Evolutionary conservation across 169 alveolate genomes (phyloP).

Genomic region (Eimeria praecox): DNA sequence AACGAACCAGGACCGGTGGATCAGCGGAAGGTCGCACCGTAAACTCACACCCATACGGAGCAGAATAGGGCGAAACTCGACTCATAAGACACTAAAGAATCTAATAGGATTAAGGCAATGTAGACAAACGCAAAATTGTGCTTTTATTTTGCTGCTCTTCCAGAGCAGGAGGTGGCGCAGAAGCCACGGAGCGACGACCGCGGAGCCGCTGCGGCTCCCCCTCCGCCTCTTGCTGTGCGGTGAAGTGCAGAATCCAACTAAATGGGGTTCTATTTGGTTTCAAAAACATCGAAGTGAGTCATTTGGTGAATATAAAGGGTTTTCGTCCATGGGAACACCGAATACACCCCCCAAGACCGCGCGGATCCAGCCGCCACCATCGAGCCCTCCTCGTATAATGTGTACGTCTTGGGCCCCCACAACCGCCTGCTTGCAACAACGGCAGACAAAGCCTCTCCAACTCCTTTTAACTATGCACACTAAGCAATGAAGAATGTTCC

Average conservation of each 20-base stretch:
- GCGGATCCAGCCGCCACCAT: constrained; percentile 31
- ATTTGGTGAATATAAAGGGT: not conserved
- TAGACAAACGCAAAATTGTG: not conserved
- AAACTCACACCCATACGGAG: not conserved
- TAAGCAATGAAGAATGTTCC: not conserved
- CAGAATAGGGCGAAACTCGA: not conserved
- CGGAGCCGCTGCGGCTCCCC: constrained; percentile 40
- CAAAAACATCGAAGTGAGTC: not conserved
- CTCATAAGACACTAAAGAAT: not conserved
- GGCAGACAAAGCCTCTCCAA: not conserved
- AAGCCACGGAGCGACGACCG: constrained; percentile 65
- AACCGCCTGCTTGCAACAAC: not conserved
- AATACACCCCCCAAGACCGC: not conserved
- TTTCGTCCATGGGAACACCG: not conserved
- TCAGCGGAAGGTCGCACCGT: constrained; percentile 5
- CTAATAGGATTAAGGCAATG: not conserved
- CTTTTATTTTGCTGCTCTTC: not conserved
- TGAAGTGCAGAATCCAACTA: not conserved
- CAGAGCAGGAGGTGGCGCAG: not conserved
- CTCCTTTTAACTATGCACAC: not conserved
- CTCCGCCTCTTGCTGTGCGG: not conserved
- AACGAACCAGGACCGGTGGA: constrained; percentile 50
- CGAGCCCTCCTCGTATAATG: not conserved
- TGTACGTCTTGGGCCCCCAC: not conserved
- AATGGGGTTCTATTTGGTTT: not conserved